Conservation (phyloP, 192 early-diverging fungal genomes). For the Piromyces sp. region DNA sequence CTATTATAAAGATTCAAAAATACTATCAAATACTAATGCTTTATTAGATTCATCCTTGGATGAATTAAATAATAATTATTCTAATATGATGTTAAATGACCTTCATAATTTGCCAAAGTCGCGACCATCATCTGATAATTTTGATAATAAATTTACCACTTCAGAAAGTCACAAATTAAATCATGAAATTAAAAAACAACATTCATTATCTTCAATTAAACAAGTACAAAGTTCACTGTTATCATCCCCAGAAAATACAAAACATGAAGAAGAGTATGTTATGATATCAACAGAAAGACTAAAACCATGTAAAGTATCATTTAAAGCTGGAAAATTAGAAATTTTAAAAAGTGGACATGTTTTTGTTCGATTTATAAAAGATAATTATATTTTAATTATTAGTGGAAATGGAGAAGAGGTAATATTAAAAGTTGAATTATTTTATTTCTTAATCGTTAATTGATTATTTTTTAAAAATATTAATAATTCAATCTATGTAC, state of each 20-base stretch:
- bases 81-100: background rate
- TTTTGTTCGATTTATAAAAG: background rate
- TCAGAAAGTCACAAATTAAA: background rate
- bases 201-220: background rate
- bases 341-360: background rate
- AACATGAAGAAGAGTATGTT: background rate
- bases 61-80: background rate
- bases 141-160: background rate
- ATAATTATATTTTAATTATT: background rate
- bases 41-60: background rate
- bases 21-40: background rate
- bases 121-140: background rate
- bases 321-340: background rate
- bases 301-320: background rate
- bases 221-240: background rate
- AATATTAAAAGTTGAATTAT: background rate
- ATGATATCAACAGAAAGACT: background rate
- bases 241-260: background rate
- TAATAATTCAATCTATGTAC: too few species aligned
- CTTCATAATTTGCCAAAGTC: background rate
- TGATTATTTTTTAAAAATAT: too few species aligned
- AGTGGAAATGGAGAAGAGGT: background rate
- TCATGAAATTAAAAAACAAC: background rate
- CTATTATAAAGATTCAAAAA: background rate
- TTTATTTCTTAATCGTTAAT: too few species aligned